Evolutionary conservation across 148 eudicot genomes (phyloP).

Genomic region (Persicaria tinctoria): DNA sequence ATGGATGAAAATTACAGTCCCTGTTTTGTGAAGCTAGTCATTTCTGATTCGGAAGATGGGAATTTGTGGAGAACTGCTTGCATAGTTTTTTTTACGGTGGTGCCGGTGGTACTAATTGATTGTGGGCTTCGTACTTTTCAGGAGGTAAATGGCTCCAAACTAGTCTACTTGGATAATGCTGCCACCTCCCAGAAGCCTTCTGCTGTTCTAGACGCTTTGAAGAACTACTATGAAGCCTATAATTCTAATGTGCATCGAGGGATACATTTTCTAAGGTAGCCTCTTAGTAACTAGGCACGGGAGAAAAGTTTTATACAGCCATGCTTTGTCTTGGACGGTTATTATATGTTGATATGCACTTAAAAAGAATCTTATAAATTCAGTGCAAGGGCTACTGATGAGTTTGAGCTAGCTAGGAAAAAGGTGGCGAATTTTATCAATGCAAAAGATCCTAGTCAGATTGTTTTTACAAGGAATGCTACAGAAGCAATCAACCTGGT

Average conservation of each 20-base stretch:
- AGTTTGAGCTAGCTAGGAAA: slow-evolving; percentile 77
- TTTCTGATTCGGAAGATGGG: neutral
- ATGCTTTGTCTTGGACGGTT: neutral
- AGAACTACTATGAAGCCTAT: slow-evolving; percentile 64
- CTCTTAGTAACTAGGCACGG: neutral
- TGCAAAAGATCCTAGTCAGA: slow-evolving; percentile 65
- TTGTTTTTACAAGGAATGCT: slow-evolving; percentile 91
- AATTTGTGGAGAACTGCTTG: neutral
- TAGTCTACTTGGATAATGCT: slow-evolving; percentile 91
- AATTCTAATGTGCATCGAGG: slow-evolving; percentile 98
- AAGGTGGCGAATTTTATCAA: slow-evolving; percentile 83
- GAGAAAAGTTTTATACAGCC: neutral
- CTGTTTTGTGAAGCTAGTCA: neutral
- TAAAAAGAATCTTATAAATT: slow-evolving; percentile 10
- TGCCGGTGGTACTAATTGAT: neutral
- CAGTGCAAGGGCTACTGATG: slow-evolving; percentile 95
- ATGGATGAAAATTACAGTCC: neutral
- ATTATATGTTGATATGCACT: slow-evolving; percentile 3
- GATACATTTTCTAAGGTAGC: slow-evolving; percentile 79
- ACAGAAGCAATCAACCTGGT: slow-evolving; percentile 96
- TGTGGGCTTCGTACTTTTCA: slow-evolving; percentile 19
- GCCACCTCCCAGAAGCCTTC: slow-evolving; percentile 97
- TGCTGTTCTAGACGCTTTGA: slow-evolving; percentile 63
- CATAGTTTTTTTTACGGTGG: neutral
- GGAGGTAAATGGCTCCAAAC: slow-evolving; percentile 79